Conservation (phyloP, 1,284 basidiomycete species). For the Ceratobasidium sp. region DNA sequence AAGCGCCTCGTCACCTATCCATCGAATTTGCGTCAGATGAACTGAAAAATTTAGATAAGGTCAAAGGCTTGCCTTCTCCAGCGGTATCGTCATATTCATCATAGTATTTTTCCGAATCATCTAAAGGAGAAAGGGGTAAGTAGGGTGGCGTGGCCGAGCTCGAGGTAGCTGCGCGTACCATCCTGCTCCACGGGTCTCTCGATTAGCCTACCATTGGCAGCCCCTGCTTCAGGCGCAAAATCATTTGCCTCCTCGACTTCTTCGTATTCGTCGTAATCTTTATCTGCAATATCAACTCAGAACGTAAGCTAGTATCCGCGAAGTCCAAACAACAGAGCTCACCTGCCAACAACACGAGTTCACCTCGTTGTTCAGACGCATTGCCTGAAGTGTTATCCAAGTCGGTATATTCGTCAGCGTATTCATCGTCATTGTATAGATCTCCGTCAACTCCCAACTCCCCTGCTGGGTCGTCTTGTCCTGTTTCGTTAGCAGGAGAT, state of each 20-base stretch:
- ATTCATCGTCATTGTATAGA: slow-evolving; percentile 30
- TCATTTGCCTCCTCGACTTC: slow-evolving; percentile 9
- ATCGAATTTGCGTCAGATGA: background rate
- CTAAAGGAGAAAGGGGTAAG: background rate
- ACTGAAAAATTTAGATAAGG: too few relatives aligned
- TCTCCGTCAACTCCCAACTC: background rate
- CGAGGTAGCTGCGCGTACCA: background rate
- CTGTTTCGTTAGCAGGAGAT: background rate
- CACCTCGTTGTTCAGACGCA: background rate
- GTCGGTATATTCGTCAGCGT: slow-evolving; percentile 3
- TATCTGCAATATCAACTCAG: background rate
- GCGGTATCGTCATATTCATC: slow-evolving; percentile 33
- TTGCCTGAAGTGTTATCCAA: background rate
- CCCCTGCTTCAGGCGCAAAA: background rate
- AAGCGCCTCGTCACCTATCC: background rate
- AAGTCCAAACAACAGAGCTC: background rate
- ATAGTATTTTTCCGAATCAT: slow-evolving; percentile 22
- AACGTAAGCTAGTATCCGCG: background rate
- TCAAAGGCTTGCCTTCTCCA: background rate
- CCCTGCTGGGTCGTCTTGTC: background rate
- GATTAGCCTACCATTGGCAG: background rate
- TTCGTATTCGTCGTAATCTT: slow-evolving; percentile 35
- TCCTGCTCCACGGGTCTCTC: background rate
- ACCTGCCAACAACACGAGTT: background rate
- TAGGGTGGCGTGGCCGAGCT: too few relatives aligned